Evolutionary conservation across 2,329 filamentous ascomycete species (phyloP), one percentile per base, ranked within the genome.

Genomic region (Exophiala viscosa): DNA sequence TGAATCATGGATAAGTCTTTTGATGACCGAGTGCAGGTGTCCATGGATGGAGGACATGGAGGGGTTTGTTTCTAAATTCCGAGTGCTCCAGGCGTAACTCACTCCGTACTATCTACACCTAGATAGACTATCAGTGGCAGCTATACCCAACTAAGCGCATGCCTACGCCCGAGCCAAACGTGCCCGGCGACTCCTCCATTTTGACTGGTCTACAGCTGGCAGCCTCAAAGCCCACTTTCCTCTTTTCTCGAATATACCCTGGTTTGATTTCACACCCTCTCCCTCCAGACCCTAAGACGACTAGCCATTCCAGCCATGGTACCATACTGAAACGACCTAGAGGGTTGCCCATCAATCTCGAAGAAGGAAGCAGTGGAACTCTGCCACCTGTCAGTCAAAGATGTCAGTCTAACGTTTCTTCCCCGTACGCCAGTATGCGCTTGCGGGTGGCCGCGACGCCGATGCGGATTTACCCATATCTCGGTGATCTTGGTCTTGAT

Each of bases 361-460:
- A 28, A 28, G 23, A 28, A 28, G 23, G 23, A 28, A 23, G 20
- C 20, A 42, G 40, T 42, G 40, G 40, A 23, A 42, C 40, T 42
- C 20, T 20, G 40, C 20, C 40, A n/a, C 14, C 33, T 39, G 33
- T 47, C 44, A 35, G 10, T 47, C 32, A 11, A 33, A 17, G 3
- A 32, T 44, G 17, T 38, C 18, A 46, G 23, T 28, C 28, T 36
- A 32, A 17, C 32, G 33, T 28, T 33, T 23, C 10, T 18, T 42
- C 40, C 40, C 9, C 14, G 34, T 15, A 36, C 11, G 34, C 20
- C 14, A n/a, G 1, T 3, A 18, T 42, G 40, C 43, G 33, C 43
- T 33, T 52, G 54, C 54, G 54, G 54, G 50, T 57, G 50, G 54
- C 53, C 50, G 54, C 54, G 54, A 57, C 39, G 46, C 54, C 54